These are phyloP conservation scores for Cryptococcus sp. DNA, from an alignment of 1,284 basidiomycete genomes.

Conservation along the genomic window DNA sequence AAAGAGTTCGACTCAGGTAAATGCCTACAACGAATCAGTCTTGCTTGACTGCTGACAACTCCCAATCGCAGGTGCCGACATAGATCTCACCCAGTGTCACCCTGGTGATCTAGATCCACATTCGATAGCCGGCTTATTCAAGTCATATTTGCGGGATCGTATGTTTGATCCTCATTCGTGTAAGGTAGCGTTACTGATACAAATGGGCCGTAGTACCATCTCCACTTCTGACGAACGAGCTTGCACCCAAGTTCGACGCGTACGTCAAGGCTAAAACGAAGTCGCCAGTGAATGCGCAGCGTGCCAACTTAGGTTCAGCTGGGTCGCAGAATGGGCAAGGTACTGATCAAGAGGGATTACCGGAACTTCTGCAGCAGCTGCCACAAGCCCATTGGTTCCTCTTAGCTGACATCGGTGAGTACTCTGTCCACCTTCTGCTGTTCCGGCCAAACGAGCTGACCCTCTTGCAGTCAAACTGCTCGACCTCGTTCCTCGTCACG, in stretches of 20 bases:
- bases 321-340: neutral
- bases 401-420: conserved; percentile 47
- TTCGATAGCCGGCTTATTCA: conserved; percentile 74
- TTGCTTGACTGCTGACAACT: neutral
- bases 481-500: conserved; percentile 43
- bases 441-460: neutral
- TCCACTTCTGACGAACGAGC: conserved; percentile 69
- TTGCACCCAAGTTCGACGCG: conserved; percentile 70
- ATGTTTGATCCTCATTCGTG: conserved; percentile 26
- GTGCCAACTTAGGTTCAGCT: neutral
- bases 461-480: conserved; percentile 37
- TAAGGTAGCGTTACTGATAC: too few species aligned
- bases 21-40: conserved; percentile 31
- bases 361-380: conserved; percentile 38
- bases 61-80: conserved; percentile 68
- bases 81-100: conserved; percentile 70
- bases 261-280: conserved; percentile 15
- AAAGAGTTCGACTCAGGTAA: conserved; percentile 79
- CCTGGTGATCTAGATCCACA: conserved; percentile 87
- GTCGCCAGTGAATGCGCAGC: neutral
- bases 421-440: neutral
- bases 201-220: conserved; percentile 66
- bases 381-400: conserved; percentile 52
- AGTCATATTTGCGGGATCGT: conserved; percentile 57
- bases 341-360: conserved; percentile 13